Evolutionary conservation across 345 rosid genomes (phyloP).

Genomic region (Moringa oleifera): DNA sequence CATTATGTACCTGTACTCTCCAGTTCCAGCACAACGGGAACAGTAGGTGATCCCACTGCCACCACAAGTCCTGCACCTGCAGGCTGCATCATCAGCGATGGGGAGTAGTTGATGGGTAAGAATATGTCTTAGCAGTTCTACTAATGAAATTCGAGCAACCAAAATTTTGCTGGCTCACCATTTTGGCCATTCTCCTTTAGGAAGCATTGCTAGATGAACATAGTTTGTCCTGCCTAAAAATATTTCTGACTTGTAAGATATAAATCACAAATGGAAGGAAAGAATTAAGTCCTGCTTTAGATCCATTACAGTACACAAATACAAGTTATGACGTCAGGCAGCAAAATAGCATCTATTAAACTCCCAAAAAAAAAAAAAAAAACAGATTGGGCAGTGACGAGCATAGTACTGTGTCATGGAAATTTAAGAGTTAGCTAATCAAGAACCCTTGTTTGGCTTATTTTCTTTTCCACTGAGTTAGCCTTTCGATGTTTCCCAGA

Average conservation of each 20-base stretch:
- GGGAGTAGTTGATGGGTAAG: neutral
- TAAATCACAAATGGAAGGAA: neutral
- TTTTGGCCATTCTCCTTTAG: conserved; percentile 81
- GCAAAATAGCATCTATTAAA: neutral
- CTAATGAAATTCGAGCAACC: neutral
- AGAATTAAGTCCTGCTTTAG: neutral
- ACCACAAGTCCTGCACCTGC: conserved; percentile 73
- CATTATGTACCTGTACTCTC: conserved; percentile 55
- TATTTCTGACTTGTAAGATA: no score
- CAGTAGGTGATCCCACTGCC: conserved; percentile 73
- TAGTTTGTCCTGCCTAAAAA: conserved; percentile 57
- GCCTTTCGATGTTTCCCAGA: no score
- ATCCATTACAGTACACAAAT: no score
- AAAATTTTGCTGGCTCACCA: conserved; percentile 39
- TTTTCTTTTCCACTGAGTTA: no score
- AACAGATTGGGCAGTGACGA: no score
- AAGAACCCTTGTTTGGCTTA: no score
- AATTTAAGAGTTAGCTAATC: no score
- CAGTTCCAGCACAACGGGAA: conserved; percentile 71
- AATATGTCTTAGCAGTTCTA: neutral
- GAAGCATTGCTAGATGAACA: conserved; percentile 54
- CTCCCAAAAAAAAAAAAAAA: neutral
- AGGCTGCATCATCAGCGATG: conserved; percentile 7
- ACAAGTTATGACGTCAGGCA: neutral
- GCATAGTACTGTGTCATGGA: no score